Evolutionary conservation across 345 rosid species (phyloP).

Genomic region (Salix caprea): DNA sequence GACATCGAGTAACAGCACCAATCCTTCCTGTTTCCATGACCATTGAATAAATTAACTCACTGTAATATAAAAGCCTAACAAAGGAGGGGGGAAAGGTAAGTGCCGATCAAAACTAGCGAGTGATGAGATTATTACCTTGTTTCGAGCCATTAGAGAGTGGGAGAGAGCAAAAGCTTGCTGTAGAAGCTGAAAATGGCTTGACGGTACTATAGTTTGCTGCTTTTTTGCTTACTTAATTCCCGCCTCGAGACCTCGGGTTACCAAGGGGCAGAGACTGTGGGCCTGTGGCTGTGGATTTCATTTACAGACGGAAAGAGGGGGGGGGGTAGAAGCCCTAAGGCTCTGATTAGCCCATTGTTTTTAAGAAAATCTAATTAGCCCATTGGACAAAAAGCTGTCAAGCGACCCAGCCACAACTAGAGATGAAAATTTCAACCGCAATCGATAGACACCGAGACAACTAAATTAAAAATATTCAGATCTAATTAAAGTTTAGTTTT

Average conservation of each 20-base stretch:
- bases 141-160: slow-evolving; percentile 58
- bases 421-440: too few species aligned
- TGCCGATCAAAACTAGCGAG: neutral
- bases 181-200: slow-evolving; percentile 15
- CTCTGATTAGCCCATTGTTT: too few species aligned
- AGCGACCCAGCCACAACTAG: too few species aligned
- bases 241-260: slow-evolving; percentile 26
- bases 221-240: slow-evolving; percentile 6
- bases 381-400: neutral
- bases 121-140: slow-evolving; percentile 37
- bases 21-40: slow-evolving; percentile 50
- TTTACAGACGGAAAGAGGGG: neutral
- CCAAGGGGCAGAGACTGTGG: neutral
- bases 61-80: neutral
- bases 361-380: neutral
- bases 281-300: neutral
- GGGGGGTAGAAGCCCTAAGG: neutral
- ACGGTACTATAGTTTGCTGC: neutral
- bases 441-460: too few species aligned
- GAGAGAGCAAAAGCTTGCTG: slow-evolving; percentile 23
- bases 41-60: neutral
- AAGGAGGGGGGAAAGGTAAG: neutral
- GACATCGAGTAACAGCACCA: slow-evolving; percentile 75
- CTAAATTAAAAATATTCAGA: too few species aligned
- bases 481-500: too few species aligned